Percentiles rank a stretch among this genome's conserved stretches.
These are phyloP conservation scores for Ophiostoma perfectum DNA, from an alignment of 2,329 filamentous ascomycete species.

Conservation along the genomic window DNA sequence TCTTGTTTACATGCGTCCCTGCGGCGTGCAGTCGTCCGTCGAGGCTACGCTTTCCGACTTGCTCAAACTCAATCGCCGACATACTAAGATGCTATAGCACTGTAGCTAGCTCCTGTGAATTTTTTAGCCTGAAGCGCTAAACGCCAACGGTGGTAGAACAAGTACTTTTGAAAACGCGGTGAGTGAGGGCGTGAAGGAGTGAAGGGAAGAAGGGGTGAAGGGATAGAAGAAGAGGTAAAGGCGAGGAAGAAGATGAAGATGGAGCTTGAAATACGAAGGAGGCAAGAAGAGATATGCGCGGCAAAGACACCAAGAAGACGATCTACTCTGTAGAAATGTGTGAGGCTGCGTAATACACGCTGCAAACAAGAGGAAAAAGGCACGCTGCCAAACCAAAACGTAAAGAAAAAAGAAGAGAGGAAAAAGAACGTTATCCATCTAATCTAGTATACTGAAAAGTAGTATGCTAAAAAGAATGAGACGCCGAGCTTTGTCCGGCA, in stretches of 20 bases:
- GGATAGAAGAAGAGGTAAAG: no score
- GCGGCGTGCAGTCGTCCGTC: no score
- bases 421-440: neutral
- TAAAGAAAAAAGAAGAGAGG: neutral
- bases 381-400: neutral
- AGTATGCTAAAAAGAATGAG: neutral
- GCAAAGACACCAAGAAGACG: neutral
- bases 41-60: no score
- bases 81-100: no score
- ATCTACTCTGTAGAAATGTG: no score
- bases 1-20: no score
- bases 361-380: no score
- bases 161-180: neutral
- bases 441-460: neutral
- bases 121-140: neutral
- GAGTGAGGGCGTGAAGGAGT: no score
- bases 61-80: no score
- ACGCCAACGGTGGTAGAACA: neutral
- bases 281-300: neutral
- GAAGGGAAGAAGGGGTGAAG: no score
- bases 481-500: neutral
- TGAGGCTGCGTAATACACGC: neutral
- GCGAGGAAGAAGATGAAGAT: no score
- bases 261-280: no score
- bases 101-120: neutral